Evolutionary conservation across 2,329 filamentous ascomycete genomes (phyloP), one percentile per base, ranked within the genome.

Genomic region (Nemania sp.): DNA sequence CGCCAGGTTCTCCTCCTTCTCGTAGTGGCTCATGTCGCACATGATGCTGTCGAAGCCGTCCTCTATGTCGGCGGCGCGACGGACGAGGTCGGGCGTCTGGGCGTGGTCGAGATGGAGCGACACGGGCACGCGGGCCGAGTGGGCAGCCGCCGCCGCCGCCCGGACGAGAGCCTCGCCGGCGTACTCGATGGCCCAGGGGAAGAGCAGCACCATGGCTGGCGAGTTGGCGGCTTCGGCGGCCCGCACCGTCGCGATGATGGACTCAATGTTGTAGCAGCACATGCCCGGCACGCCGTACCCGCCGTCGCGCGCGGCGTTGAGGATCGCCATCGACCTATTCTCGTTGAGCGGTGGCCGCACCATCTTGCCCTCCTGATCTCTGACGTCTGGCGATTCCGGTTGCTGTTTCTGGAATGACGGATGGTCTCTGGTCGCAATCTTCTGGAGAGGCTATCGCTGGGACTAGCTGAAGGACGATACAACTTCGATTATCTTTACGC

Each of bases 1-100:
- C 2, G 80, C 77, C 21, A 91, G 77, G 68, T 91, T 91, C 76
- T 90, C 88, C 58, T 83, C 87, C 67, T 87, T 87, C 69, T 89
- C 87, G 71, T 89, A 88, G 72, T 90, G 88, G 62, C 81, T 85
- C 88, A 91, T 91, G 73, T 91, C 88, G 3, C 90, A 85, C 88
- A 91, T 90, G 72, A 91, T 90, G 64, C 82, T 85, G 74, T 91
- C 88, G 67, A 90, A 90, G 2, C 77, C 81, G 51, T 82, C 79
- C 18, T 72, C 69, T n/a, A 84, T 80, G 67, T 87, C 81, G 0
- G 86, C 87, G 0, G 87, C 86, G 4, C 77, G 78, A 15, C 82
- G 81, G 64, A 88, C 85, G 34, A 87, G 84, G 64, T 85, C 85
- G 2, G 85, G 83, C 9, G 81, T 83, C 74, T 89, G 87, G 32